Base-by-base conservation (phyloP, 2,329 filamentous ascomycete genomes). In the Penicillium corylophilum region DNA sequence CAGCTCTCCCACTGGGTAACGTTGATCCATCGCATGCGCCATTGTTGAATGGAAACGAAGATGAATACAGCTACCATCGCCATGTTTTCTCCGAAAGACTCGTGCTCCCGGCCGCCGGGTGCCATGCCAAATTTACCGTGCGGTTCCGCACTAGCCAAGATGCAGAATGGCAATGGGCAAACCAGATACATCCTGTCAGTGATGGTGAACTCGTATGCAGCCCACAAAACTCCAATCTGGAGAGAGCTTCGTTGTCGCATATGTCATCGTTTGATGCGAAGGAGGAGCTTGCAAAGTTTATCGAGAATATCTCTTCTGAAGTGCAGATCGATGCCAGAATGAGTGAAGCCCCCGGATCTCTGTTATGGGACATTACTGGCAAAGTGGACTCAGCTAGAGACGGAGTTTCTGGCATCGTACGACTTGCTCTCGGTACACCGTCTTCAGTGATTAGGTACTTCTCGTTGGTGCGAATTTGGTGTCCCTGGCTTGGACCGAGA, bases 401-500 rank as follows among this genome's bases (percentile, higher is more conserved):
- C 18, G 81, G 78, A 0, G 68, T 77, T 3, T 88, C 90, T 4
- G 77, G 81, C 0, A 78, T 79, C 48, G 80, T 78, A 26, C 74
- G 79, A 43, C 68, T 85, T 26, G 71, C 75, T 2, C 71, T 95
- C 1, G 90, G 90, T 0, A 73, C 74, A 1, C 87, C 89, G 0
- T 86, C 81, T 63, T 80, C 82, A 38, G 72, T 82, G 45, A 80
- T 81, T 65, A 86, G 88, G 61, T 95, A 90, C 84, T 93, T 96
- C 67, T 84, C 89, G 7, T 73, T 96, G 12, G 85, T 95, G 5
- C 84, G 91, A 16, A 77, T 89, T 3, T 94, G 86, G 84, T 82
- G 81, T 29, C 87, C 91, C 1, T 97, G 93, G 93, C 75, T 96
- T 10, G 90, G 88, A 7, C 93, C 93, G n/a, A 79, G 90, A 35